Evolutionary conservation across 139 green algal species (phyloP), one percentile per base, ranked within the genome.

Genomic region (Micractinium conductrix): DNA sequence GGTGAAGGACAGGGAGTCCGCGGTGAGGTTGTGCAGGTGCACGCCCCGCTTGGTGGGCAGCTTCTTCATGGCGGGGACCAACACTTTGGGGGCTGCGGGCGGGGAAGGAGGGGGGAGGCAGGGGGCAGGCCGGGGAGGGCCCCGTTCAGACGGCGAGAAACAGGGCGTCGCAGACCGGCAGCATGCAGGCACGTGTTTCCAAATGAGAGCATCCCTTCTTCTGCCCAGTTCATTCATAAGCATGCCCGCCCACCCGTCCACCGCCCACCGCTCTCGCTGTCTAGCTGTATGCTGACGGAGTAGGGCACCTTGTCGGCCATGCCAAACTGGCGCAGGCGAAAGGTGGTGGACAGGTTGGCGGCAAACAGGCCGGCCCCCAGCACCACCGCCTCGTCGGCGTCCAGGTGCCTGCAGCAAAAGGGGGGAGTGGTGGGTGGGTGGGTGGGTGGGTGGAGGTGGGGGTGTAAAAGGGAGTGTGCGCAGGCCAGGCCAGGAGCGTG

Each of bases 311-410:
- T 90, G 85, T 99, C 97, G 53, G 91, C 86, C 55, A 94, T 89
- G 84, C 97, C 97, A 90, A 99, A 98, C 87, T 97, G 95, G 85
- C 95, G 93, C 90, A 99, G 90, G n/a, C 96, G 93, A 94, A 99
- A 99, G 69, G 89, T 95, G 83, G 96, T 98, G 71, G 85, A 95
- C 76, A 98, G 89, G 93, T 99, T 99, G 83, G 97, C 97, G 43
- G 96, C 97, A 85, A 97, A 94, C 85, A 99, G 90, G 30, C 90
- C 95, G 0, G 96, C 95, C 8, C 97, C 97, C 83, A 98, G 87
- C 65, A 96, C 97, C 22, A 96, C 85, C 2, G 97, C 97, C 91
- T 99, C 97, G 86, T 99, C 97, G 9, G 94, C 94, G 86, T 99
- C 97, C 87, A 99, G 86, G 88, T 99, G 97, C 55, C 94, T 95